Conservation (phyloP, 1,284 basidiomycete species). For the Ustilago xerochloae region DNA sequence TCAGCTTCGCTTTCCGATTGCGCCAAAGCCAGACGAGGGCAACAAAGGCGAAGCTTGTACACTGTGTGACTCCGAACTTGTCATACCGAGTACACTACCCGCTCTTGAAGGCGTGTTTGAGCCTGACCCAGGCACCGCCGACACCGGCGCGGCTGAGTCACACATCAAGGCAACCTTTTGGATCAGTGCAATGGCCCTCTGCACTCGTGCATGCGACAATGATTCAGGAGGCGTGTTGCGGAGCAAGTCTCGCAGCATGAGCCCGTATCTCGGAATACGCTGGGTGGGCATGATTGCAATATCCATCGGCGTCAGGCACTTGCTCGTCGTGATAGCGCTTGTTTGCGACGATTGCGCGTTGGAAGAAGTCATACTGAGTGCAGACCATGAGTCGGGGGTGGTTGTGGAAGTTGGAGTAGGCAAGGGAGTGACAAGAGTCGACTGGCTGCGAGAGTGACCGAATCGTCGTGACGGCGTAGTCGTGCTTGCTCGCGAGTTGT, state of each 20-base stretch:
- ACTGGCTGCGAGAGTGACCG: conserved; percentile 35
- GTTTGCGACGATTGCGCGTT: not conserved
- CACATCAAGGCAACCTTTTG: conserved; percentile 38
- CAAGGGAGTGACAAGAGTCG: conserved; percentile 21
- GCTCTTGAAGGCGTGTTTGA: conserved; percentile 17
- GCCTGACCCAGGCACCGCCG: conserved; percentile 1
- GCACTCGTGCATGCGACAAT: conserved; percentile 48
- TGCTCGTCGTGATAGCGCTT: conserved; percentile 3
- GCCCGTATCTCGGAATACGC: conserved; percentile 58
- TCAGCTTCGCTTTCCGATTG: conserved; percentile 12
- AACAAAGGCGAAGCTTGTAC: conserved; percentile 12
- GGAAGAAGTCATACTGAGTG: conserved; percentile 6
- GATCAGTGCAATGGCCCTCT: conserved; percentile 42
- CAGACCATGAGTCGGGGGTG: conserved; percentile 8
- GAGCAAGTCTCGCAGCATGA: conserved; percentile 60
- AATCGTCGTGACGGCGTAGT: conserved; percentile 5
- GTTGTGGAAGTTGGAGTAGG: conserved; percentile 11
- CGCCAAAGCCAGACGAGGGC: not conserved
- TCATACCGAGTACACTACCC: conserved; percentile 22
- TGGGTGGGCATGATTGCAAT: conserved; percentile 66
- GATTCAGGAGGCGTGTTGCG: conserved; percentile 57
- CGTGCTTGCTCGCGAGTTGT: not conserved
- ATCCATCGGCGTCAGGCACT: conserved; percentile 60
- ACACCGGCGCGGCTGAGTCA: conserved; percentile 34
- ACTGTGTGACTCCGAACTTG: not conserved